Conservation (phyloP, 192 early-diverging fungal genomes). For the Kickxella alabastrina region DNA sequence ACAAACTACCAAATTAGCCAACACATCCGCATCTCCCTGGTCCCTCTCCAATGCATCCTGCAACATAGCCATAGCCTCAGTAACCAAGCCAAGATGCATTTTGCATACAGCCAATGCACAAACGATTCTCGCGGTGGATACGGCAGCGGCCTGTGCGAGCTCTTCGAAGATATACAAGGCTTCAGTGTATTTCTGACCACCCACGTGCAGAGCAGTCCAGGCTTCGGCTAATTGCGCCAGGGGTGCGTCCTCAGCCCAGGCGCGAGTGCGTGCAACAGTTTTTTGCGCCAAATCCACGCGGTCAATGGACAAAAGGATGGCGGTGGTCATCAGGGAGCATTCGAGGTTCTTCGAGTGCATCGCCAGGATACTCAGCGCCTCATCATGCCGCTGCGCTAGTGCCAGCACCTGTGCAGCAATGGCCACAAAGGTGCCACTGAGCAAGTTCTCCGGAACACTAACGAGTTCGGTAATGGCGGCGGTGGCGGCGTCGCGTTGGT, state of each 20-base stretch:
- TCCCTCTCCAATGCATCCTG: constrained; percentile 73
- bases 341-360: constrained; percentile 73
- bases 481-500: background rate
- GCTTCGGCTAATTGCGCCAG: constrained; percentile 89
- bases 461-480: constrained; percentile 49
- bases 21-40: constrained; percentile 69
- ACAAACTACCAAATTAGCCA: constrained; percentile 84
- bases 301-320: constrained; percentile 74
- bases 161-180: constrained; percentile 94
- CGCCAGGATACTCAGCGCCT: constrained; percentile 68
- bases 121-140: constrained; percentile 69
- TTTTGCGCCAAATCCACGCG: constrained; percentile 82
- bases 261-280: constrained; percentile 68
- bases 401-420: constrained; percentile 62
- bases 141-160: constrained; percentile 72
- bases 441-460: constrained; percentile 50
- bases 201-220: constrained; percentile 71
- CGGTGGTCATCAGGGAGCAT: constrained; percentile 72
- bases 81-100: constrained; percentile 72
- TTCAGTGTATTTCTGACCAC: constrained; percentile 78
- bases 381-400: constrained; percentile 59
- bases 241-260: constrained; percentile 95
- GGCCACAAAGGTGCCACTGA: constrained; percentile 58
- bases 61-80: constrained; percentile 78
- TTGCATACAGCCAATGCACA: constrained; percentile 78